Percentiles rank a stretch among this genome's conserved stretches.
Evolutionary conservation across 2,329 filamentous ascomycete species (phyloP).

Genomic region (Nothopassalora personata): DNA sequence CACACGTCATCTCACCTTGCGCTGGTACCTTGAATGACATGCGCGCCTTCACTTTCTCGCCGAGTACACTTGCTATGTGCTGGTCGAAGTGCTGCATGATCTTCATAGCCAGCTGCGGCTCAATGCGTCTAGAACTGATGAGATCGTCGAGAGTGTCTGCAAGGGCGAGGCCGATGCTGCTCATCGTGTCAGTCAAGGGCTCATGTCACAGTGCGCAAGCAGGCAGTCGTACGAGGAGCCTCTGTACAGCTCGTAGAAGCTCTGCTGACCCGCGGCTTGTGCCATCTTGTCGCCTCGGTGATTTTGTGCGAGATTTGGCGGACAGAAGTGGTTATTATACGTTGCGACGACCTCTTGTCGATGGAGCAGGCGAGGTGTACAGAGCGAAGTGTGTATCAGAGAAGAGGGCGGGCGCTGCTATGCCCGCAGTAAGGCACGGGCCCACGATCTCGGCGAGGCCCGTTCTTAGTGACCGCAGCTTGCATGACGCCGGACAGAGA

Average conservation of each 20-base stretch:
- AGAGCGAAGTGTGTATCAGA: conserved; percentile 1
- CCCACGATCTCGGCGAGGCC: background rate
- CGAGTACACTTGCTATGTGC: conserved; percentile 82
- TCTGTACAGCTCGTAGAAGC: conserved; percentile 92
- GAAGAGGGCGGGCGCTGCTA: conserved; percentile 1
- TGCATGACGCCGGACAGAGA: conserved; percentile 8
- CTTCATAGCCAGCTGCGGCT: conserved; percentile 98
- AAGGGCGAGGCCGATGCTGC: conserved; percentile 82
- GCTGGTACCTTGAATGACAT: conserved; percentile 84
- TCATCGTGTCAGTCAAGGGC: conserved; percentile 5
- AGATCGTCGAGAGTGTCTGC: conserved; percentile 96
- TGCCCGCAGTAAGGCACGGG: background rate
- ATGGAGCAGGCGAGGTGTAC: conserved; percentile 6
- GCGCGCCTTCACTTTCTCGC: conserved; percentile 85
- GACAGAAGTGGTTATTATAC: background rate
- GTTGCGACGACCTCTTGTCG: conserved; percentile 6
- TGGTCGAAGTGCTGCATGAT: conserved; percentile 94
- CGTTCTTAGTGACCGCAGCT: conserved; percentile 10
- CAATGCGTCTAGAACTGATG: conserved; percentile 89
- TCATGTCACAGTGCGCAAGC: conserved; percentile 13
- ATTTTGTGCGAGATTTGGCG: background rate
- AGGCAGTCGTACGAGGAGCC: conserved; percentile 77
- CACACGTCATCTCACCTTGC: background rate
- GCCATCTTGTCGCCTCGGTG: conserved; percentile 12
- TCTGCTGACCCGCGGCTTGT: conserved; percentile 29